These are phyloP conservation scores for Fusarium verticillioides DNA, from an alignment of 2,329 filamentous ascomycete species.

Conservation along the genomic window DNA sequence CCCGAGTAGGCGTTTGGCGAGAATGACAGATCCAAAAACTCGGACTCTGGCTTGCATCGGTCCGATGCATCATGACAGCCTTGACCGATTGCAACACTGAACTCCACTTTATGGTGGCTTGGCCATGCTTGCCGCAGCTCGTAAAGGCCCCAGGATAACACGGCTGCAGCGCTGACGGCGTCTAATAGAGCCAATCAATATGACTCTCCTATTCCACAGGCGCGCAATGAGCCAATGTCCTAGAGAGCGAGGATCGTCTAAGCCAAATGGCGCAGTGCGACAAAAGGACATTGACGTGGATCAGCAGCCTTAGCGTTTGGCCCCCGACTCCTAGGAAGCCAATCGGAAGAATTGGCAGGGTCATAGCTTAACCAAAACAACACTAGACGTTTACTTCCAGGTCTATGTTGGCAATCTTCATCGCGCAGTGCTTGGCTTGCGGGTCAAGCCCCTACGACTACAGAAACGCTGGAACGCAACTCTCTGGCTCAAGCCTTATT, in stretches of 20 bases:
- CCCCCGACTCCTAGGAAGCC: constrained; percentile 37
- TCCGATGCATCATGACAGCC: constrained; percentile 27
- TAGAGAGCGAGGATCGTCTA: constrained; percentile 25
- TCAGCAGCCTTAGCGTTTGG: constrained; percentile 45
- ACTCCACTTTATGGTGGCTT: constrained; percentile 32
- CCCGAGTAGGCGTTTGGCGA: neutral
- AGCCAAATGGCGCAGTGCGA: constrained; percentile 37
- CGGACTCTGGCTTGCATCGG: constrained; percentile 22
- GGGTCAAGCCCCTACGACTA: constrained; percentile 17
- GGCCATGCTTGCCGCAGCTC: constrained; percentile 30
- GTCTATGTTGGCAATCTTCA: constrained; percentile 40
- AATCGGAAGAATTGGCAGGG: constrained; percentile 48
- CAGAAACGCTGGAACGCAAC: neutral
- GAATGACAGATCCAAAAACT: constrained; percentile 19
- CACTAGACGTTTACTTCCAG: constrained; percentile 28
- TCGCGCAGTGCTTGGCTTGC: constrained; percentile 28
- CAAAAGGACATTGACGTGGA: constrained; percentile 49
- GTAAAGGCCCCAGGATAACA: constrained; percentile 18
- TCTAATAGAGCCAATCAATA: constrained; percentile 48
- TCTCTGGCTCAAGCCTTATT: constrained; percentile 11
- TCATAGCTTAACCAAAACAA: constrained; percentile 35
- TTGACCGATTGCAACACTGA: constrained; percentile 22
- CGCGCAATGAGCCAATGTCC: constrained; percentile 36
- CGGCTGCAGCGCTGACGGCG: constrained; percentile 39
- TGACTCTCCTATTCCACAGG: constrained; percentile 22